Conservation (phyloP, 2,329 filamentous ascomycete species). For the Ophiostoma quercus region DNA sequence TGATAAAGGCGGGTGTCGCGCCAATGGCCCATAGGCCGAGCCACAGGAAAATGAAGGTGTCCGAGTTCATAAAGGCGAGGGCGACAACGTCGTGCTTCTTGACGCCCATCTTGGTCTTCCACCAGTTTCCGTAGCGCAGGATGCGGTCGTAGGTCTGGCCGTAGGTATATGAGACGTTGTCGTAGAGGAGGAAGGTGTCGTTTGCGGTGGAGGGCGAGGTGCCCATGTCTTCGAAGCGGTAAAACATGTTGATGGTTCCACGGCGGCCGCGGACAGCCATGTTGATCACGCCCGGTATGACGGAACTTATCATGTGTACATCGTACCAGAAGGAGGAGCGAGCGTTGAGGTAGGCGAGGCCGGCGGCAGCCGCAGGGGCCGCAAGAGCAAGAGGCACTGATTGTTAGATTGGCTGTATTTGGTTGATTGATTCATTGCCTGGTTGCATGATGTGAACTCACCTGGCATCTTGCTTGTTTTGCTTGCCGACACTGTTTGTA, state of each 20-base stretch:
- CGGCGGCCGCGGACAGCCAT: conserved; percentile 46
- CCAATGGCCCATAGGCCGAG: conserved; percentile 78
- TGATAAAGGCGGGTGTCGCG: conserved; percentile 78
- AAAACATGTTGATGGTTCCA: conserved; percentile 67
- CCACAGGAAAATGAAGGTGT: conserved; percentile 70
- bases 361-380: conserved; percentile 58
- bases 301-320: conserved; percentile 50
- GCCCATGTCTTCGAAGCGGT: conserved; percentile 64
- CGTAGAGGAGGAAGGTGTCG: conserved; percentile 59
- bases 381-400: conserved; percentile 51
- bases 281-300: conserved; percentile 43
- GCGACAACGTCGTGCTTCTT: conserved; percentile 71
- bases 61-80: conserved; percentile 74
- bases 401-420: neutral
- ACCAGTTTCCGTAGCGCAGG: conserved; percentile 69
- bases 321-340: conserved; percentile 64
- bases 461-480: neutral
- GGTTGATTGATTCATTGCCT: neutral
- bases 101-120: conserved; percentile 59
- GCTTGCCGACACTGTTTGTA: neutral
- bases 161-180: conserved; percentile 66
- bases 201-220: conserved; percentile 46
- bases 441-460: neutral
- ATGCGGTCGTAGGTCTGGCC: conserved; percentile 66
- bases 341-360: conserved; percentile 74